Evolutionary conservation across 108 stramenopile genomes (phyloP).

Genomic region (Seminavis robusta): DNA sequence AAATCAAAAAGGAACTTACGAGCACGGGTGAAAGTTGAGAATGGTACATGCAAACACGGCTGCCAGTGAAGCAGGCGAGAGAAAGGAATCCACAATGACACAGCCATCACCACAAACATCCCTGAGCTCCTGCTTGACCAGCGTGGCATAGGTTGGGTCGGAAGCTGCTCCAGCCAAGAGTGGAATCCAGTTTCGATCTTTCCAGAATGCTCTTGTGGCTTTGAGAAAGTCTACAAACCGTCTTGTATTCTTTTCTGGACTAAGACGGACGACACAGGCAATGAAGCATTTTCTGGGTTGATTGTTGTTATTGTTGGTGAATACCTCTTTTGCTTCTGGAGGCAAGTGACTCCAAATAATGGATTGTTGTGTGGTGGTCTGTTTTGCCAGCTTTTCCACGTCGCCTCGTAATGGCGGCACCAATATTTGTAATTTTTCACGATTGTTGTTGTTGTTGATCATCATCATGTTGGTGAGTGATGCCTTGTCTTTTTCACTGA

Average conservation of each 20-base stretch:
- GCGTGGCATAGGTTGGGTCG: slow-evolving; percentile 32
- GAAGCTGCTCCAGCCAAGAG: slow-evolving; percentile 46
- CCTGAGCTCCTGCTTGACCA: slow-evolving; percentile 15
- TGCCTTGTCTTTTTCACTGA: slow-evolving; percentile 31
- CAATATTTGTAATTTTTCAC: neutral
- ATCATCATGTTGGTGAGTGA: slow-evolving; percentile 3
- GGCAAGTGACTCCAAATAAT: too few species aligned
- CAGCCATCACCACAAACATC: neutral
- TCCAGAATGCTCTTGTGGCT: slow-evolving; percentile 14
- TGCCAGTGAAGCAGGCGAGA: slow-evolving; percentile 37
- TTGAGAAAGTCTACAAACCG: slow-evolving; percentile 36
- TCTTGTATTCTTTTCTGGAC: slow-evolving; percentile 38
- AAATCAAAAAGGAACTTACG: too few species aligned
- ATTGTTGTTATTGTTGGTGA: too few species aligned
- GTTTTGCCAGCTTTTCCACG: slow-evolving; percentile 33
- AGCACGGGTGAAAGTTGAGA: slow-evolving; percentile 53
- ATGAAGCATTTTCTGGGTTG: slow-evolving; percentile 25
- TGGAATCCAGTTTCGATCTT: slow-evolving; percentile 15
- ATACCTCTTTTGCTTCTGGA: too few species aligned
- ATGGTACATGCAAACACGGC: slow-evolving; percentile 27
- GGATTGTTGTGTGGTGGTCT: too few species aligned
- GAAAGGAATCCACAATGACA: slow-evolving; percentile 22
- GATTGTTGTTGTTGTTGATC: slow-evolving; percentile 1
- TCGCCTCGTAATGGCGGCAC: neutral
- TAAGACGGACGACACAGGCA: slow-evolving; percentile 40